Evolutionary conservation across 2,329 filamentous ascomycete species (phyloP).

Genomic region (Arthrobotrys conoides): DNA sequence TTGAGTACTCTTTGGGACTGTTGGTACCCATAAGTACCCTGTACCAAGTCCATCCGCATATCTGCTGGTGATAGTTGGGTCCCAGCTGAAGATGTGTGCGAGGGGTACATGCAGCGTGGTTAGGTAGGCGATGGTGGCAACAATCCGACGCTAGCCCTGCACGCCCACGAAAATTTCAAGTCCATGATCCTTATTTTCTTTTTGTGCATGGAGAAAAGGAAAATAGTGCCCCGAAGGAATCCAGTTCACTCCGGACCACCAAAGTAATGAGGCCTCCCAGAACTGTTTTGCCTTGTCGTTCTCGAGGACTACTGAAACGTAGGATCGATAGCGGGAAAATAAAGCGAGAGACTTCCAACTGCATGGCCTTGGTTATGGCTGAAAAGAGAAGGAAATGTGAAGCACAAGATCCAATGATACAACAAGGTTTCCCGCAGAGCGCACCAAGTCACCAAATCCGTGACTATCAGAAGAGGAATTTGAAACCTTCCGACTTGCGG

Average conservation of each 20-base stretch:
- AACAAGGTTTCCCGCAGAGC: constrained; percentile 45
- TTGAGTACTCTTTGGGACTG: constrained; percentile 23
- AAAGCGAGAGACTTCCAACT: constrained; percentile 29
- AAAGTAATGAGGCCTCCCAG: constrained; percentile 24
- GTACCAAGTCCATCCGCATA: constrained; percentile 54
- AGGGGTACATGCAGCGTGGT: constrained; percentile 58
- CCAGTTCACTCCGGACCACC: constrained; percentile 11
- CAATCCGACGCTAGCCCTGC: constrained; percentile 58
- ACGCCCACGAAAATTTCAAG: constrained; percentile 40
- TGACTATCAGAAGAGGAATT: constrained; percentile 37
- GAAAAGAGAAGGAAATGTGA: constrained; percentile 59
- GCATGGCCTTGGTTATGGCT: constrained; percentile 36
- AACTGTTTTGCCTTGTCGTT: constrained; percentile 24
- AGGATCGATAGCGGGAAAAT: constrained; percentile 47
- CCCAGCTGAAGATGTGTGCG: constrained; percentile 41
- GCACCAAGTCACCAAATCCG: constrained; percentile 36
- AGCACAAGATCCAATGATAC: constrained; percentile 47
- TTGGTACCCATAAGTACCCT: constrained; percentile 36
- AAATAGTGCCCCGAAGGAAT: constrained; percentile 22
- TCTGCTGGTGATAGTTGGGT: constrained; percentile 52
- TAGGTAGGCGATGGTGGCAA: constrained; percentile 58
- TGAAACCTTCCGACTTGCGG: constrained; percentile 59
- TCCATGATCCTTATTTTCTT: constrained; percentile 38
- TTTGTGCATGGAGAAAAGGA: constrained; percentile 23
- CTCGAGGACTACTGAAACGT: constrained; percentile 12